Evolutionary conservation across 31 red algal genomes (phyloP).

Genomic region (Odonthalia washingtoniensis): DNA sequence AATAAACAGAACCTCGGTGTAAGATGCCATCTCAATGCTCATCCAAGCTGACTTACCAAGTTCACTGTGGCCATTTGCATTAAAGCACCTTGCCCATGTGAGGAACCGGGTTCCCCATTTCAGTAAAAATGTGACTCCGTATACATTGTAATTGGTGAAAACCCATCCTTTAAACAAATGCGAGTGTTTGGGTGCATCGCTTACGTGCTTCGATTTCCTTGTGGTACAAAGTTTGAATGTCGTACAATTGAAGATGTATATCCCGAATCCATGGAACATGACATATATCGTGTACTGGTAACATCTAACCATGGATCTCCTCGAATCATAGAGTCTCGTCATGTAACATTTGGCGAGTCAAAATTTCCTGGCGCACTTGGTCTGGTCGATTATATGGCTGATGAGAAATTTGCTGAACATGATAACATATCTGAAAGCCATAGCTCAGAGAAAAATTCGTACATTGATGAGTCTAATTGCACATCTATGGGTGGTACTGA

Average conservation of each 20-base stretch:
- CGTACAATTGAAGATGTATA: slow-evolving; percentile 37
- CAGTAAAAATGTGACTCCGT: background rate
- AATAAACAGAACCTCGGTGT: background rate
- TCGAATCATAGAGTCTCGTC: slow-evolving; percentile 2
- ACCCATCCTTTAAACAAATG: background rate
- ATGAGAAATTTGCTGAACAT: slow-evolving; percentile 3
- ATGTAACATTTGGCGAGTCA: slow-evolving; percentile 36
- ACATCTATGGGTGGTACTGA: background rate
- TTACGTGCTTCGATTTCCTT: background rate
- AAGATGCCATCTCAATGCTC: background rate
- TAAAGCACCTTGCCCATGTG: background rate
- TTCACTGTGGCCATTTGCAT: slow-evolving; percentile 1
- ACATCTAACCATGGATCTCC: background rate
- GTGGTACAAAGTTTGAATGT: slow-evolving; percentile 35
- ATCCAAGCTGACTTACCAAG: slow-evolving; percentile 7
- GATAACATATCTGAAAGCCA: background rate
- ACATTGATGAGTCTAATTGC: too few relatives aligned
- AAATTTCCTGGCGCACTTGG: slow-evolving; percentile 21
- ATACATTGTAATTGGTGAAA: background rate
- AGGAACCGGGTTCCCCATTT: slow-evolving; percentile 1
- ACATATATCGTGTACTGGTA: slow-evolving; percentile 15
- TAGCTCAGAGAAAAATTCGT: background rate
- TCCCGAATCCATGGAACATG: slow-evolving; percentile 26
- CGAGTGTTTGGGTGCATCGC: slow-evolving; percentile 34
- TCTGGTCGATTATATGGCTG: slow-evolving; percentile 24